Conservation (phyloP, 345 rosid genomes). For the Erysimum cheiranthoides region DNA sequence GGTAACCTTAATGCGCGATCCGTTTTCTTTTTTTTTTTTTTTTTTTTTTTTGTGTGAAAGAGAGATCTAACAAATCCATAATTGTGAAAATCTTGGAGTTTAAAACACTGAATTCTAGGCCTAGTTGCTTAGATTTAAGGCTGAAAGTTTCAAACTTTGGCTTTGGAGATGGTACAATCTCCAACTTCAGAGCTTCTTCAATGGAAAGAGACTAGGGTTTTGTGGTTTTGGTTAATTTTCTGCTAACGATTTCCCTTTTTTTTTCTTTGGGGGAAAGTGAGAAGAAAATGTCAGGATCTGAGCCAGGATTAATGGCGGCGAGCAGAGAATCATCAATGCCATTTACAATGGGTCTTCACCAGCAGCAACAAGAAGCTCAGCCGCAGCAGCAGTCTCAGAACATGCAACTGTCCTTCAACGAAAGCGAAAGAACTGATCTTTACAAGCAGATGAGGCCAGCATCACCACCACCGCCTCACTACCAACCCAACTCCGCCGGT, state of each 20-base stretch:
- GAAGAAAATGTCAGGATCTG: slow-evolving; percentile 36
- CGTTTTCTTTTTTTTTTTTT: not conserved
- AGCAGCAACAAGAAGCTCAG: slow-evolving; percentile 11
- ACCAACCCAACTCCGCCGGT: slow-evolving; percentile 26
- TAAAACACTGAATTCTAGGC: not conserved
- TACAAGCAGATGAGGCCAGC: slow-evolving; percentile 30
- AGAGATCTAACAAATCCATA: not conserved
- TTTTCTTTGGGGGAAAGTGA: not conserved
- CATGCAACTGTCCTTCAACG: slow-evolving; percentile 28
- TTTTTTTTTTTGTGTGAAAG: not conserved
- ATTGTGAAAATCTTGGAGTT: not conserved
- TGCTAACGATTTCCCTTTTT: slow-evolving; percentile 10
- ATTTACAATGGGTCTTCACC: slow-evolving; percentile 31
- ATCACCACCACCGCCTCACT: slow-evolving; percentile 26
- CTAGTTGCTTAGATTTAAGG: too few relatives aligned
- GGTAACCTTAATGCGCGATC: not conserved
- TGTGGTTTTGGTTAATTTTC: not conserved
- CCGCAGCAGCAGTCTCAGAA: slow-evolving; percentile 34
- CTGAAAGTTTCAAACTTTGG: not conserved
- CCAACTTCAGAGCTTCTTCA: slow-evolving; percentile 22
- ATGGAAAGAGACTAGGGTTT: slow-evolving; percentile 25
- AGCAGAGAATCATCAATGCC: slow-evolving; percentile 25
- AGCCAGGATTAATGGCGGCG: slow-evolving; percentile 29
- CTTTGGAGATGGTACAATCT: not conserved
- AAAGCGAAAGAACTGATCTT: slow-evolving; percentile 3